Conservation (phyloP, 768 basidiomycete genomes). For the Collybia sp. region DNA sequence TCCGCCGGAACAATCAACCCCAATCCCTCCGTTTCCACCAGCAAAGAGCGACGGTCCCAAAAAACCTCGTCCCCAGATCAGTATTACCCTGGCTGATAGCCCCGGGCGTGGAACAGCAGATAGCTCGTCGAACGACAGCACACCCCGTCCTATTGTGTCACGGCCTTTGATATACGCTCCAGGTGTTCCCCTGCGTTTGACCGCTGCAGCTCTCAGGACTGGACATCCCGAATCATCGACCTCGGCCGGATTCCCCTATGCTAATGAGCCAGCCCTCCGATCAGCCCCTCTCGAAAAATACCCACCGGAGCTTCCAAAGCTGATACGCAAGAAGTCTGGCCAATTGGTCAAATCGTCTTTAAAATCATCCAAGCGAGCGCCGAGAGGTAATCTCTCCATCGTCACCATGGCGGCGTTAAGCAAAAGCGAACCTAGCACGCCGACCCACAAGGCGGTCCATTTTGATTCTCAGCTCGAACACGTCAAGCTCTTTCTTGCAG, state of each 20-base stretch:
- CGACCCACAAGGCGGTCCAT: conserved; percentile 82
- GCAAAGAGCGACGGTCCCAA: conserved; percentile 9
- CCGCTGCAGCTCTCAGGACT: conserved; percentile 17
- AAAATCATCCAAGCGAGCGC: conserved; percentile 60
- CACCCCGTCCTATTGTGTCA: conserved; percentile 20
- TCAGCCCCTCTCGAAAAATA: conserved; percentile 19
- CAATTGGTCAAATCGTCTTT: conserved; percentile 90
- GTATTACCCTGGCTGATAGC: conserved; percentile 6
- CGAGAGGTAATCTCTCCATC: conserved; percentile 46
- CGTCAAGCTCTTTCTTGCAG: conserved; percentile 90
- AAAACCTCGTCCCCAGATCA: conserved; percentile 5
- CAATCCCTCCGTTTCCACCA: conserved; percentile 28
- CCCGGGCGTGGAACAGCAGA: conserved; percentile 1
- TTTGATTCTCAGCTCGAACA: conserved; percentile 91
- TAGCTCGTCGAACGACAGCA: conserved; percentile 14
- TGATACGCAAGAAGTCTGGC: conserved; percentile 90
- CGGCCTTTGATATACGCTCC: conserved; percentile 35
- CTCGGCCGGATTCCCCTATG: conserved; percentile 17
- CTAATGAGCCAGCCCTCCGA: conserved; percentile 15
- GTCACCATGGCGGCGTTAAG: conserved; percentile 41
- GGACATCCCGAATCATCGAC: conserved; percentile 27
- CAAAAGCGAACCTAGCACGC: conserved; percentile 81
- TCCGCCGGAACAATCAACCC: conserved; percentile 38
- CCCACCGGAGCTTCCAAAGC: conserved; percentile 26
- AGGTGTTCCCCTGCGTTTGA: conserved; percentile 30